Percentiles rank a stretch among this genome's conserved stretches.
These are phyloP conservation scores for Silene vulgaris DNA, from an alignment of 179 eudicot species.

Conservation along the genomic window DNA sequence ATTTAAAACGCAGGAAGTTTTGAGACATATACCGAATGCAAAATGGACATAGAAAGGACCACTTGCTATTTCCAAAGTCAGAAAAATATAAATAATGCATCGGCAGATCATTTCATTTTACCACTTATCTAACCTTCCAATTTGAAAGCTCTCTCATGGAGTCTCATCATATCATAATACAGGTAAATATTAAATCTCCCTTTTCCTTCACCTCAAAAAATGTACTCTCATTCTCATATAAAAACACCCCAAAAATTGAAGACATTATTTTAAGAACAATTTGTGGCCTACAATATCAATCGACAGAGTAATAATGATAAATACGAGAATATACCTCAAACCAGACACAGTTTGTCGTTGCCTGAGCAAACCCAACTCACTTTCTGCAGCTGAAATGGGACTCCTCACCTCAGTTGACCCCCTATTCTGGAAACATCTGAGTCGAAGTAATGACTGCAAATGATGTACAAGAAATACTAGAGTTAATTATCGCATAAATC, in stretches of 20 bases:
- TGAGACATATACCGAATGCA: too few species aligned
- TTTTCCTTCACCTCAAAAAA: background rate
- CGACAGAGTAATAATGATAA: background rate
- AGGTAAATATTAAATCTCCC: background rate
- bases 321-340: conserved; percentile 50
- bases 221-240: background rate
- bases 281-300: background rate
- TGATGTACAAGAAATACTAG: conserved; percentile 4
- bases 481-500: conserved; percentile 1
- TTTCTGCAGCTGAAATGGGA: conserved; percentile 50
- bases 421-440: conserved; percentile 55
- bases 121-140: background rate
- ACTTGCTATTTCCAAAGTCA: background rate
- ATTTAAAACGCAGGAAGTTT: too few species aligned
- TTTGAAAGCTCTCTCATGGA: background rate
- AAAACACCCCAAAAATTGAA: background rate
- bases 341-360: conserved; percentile 71
- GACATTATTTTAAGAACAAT: background rate
- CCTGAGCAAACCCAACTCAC: conserved; percentile 74
- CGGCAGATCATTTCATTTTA: too few species aligned
- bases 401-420: conserved; percentile 42
- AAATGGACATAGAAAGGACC: too few species aligned
- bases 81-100: too few species aligned
- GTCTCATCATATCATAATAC: background rate
- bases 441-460: conserved; percentile 60